A percentile compares a stretch with the other conserved stretches of the same genome.
phyloP scores from a whole-genome alignment of 2,329 filamentous ascomycete genomes.

The Aspergillus sp. region DNA sequence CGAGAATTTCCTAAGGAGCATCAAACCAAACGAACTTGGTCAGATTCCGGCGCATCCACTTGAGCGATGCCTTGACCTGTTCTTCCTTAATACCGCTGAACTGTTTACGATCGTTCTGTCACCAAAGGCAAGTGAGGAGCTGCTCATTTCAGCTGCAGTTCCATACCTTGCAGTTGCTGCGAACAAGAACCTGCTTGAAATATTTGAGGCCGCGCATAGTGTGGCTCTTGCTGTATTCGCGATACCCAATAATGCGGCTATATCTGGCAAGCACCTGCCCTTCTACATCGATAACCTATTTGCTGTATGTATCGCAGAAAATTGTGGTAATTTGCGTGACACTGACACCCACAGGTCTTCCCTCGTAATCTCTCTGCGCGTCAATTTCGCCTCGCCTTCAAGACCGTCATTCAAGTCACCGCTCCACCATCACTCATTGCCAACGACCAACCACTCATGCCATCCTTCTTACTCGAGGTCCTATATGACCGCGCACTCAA shows the following conservation, averaged over 20 bases:
- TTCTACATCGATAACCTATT: slow-evolving; percentile 81
- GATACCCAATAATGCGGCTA: slow-evolving; percentile 65
- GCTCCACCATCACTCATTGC: slow-evolving; percentile 72
- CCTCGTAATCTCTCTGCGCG: slow-evolving; percentile 69
- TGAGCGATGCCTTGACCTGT: slow-evolving; percentile 70
- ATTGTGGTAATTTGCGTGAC: too few species aligned
- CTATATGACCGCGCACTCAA: slow-evolving; percentile 58
- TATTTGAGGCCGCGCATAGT: slow-evolving; percentile 87
- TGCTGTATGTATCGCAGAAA: slow-evolving; percentile 32
- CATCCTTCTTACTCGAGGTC: slow-evolving; percentile 73
- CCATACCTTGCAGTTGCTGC: slow-evolving; percentile 63
- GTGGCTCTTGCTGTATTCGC: slow-evolving; percentile 73
- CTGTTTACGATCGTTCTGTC: slow-evolving; percentile 69
- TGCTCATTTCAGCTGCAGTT: slow-evolving; percentile 67
- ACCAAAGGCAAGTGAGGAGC: slow-evolving; percentile 59
- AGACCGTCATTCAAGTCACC: slow-evolving; percentile 73
- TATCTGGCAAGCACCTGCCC: slow-evolving; percentile 66
- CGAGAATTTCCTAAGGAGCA: slow-evolving; percentile 60
- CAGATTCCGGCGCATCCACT: slow-evolving; percentile 58
- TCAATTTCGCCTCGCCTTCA: slow-evolving; percentile 84
- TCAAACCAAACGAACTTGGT: slow-evolving; percentile 50
- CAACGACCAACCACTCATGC: slow-evolving; percentile 66
- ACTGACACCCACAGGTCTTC: slow-evolving; percentile 50
- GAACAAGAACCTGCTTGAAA: slow-evolving; percentile 53
- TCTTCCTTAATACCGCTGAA: slow-evolving; percentile 80